phyloP scores from a whole-genome alignment of 331 rosid genomes.

The Stylosanthes scabra region DNA sequence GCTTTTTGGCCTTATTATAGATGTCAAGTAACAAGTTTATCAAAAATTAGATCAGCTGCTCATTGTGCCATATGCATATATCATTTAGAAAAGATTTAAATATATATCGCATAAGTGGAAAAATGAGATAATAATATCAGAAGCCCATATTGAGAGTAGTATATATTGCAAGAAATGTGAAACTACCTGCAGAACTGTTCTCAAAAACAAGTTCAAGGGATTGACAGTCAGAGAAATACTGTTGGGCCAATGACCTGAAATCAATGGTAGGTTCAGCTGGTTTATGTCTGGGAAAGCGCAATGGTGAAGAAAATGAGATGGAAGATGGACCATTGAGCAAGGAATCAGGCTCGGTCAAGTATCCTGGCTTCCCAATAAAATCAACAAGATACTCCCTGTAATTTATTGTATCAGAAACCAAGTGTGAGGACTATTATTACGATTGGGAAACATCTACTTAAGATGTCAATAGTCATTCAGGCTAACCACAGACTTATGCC shows the following conservation, averaged over 20 bases:
- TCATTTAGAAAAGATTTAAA: neutral
- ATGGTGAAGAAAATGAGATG: slow-evolving; percentile 93
- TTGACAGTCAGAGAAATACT: slow-evolving; percentile 82
- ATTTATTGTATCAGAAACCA: slow-evolving; percentile 30
- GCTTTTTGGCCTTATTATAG: slow-evolving; percentile 6
- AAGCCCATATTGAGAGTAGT: slow-evolving; percentile 34
- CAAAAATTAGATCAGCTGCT: slow-evolving; percentile 22
- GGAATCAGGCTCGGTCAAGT: slow-evolving; percentile 89
- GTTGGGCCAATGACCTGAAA: slow-evolving; percentile 92
- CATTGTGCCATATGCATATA: neutral
- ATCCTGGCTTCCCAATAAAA: slow-evolving; percentile 89
- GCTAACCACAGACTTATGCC: slow-evolving; percentile 14
- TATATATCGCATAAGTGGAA: slow-evolving; percentile 11
- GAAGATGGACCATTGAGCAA: slow-evolving; percentile 98
- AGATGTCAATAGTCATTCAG: slow-evolving; percentile 22
- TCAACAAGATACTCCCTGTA: slow-evolving; percentile 93
- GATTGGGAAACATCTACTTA: slow-evolving; percentile 15
- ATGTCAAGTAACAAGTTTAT: slow-evolving; percentile 13
- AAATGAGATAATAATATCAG: slow-evolving; percentile 13
- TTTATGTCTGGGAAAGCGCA: slow-evolving; percentile 90
- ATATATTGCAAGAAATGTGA: slow-evolving; percentile 34
- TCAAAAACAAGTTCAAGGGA: slow-evolving; percentile 88
- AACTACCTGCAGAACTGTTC: slow-evolving; percentile 78
- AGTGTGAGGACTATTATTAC: slow-evolving; percentile 25
- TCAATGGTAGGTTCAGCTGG: slow-evolving; percentile 79